Evolutionary conservation across 202 grass and related monocot genomes (phyloP).

Genomic region (Miscanthus sacchariflorus): DNA sequence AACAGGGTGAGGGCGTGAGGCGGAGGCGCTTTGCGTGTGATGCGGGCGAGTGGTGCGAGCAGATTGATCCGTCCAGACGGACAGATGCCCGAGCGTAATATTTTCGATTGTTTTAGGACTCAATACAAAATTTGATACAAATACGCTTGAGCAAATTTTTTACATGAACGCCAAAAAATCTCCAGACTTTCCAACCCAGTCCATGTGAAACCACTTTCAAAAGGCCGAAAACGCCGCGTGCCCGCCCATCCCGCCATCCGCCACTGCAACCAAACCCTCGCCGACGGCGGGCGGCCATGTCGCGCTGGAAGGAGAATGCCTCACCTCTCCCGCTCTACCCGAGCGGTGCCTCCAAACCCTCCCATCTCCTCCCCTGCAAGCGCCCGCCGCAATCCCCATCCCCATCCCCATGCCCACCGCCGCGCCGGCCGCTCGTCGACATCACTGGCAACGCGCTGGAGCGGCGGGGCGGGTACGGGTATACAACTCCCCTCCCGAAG

Average conservation of each 20-base stretch:
- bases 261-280: slow-evolving; percentile 27
- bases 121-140: background rate
- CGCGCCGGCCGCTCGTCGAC: slow-evolving; percentile 50
- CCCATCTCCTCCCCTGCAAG: slow-evolving; percentile 53
- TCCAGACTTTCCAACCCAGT: background rate
- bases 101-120: background rate
- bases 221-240: slow-evolving; percentile 6
- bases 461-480: slow-evolving; percentile 40
- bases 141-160: background rate
- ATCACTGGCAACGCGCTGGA: slow-evolving; percentile 47
- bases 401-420: slow-evolving; percentile 48
- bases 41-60: too few species aligned
- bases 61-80: too few species aligned
- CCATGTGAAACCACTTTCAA: background rate
- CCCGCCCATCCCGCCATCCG: slow-evolving; percentile 14
- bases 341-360: slow-evolving; percentile 25
- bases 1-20: too few species aligned
- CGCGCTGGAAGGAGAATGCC: slow-evolving; percentile 52
- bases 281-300: slow-evolving; percentile 47
- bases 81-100: too few species aligned
- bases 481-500: slow-evolving; percentile 49
- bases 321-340: slow-evolving; percentile 1
- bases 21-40: too few species aligned
- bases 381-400: slow-evolving; percentile 40
- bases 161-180: background rate